Percentiles rank a stretch among this genome's conserved stretches.
phyloP scores from a whole-genome alignment of 148 eudicot genomes.

The Euryodendron excelsum region DNA sequence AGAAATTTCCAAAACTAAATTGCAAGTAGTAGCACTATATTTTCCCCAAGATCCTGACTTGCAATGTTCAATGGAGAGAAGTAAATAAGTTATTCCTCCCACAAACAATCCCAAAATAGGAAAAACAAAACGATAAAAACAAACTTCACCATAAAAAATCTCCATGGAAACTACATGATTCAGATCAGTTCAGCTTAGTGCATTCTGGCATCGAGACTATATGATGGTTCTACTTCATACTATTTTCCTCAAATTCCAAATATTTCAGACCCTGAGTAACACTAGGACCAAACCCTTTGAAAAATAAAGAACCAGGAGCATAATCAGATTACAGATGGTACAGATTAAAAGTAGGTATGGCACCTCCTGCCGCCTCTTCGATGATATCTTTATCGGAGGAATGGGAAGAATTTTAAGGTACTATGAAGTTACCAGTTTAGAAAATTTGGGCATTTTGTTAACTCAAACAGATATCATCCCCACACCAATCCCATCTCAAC shows the following conservation, averaged over 20 bases:
- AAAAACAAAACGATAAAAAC: neutral
- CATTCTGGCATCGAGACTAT: neutral
- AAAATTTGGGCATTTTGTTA: neutral
- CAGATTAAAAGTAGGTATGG: neutral
- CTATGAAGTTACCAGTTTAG: neutral
- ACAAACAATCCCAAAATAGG: neutral
- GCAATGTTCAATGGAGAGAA: neutral
- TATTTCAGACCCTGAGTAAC: neutral
- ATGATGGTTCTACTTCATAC: neutral
- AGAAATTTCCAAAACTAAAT: conserved; percentile 4
- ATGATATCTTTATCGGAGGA: too few species aligned
- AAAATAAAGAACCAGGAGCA: neutral
- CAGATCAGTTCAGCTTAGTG: neutral
- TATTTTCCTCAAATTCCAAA: neutral
- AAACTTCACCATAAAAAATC: neutral
- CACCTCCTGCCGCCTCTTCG: neutral
- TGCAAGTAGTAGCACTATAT: neutral
- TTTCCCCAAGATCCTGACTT: neutral
- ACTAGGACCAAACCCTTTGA: neutral
- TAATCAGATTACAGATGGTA: neutral
- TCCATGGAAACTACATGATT: neutral
- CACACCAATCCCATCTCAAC: neutral
- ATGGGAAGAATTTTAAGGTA: neutral
- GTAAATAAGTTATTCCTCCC: neutral
- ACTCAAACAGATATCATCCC: neutral